Evolutionary conservation across 2,329 filamentous ascomycete genomes (phyloP).

Genomic region (Diaporthe longicolla): DNA sequence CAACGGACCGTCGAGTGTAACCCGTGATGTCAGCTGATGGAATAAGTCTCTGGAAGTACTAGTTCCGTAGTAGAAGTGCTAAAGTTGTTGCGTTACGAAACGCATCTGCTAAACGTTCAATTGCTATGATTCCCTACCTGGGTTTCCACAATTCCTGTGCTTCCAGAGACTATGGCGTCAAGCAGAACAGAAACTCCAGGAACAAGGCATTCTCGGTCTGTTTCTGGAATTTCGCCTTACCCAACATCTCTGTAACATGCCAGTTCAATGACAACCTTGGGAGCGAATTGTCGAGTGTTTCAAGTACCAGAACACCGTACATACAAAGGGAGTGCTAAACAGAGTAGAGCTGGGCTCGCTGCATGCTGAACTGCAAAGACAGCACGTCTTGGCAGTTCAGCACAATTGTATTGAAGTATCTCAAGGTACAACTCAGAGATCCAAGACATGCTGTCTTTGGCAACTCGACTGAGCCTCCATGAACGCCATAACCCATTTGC

Average conservation of each 20-base stretch:
- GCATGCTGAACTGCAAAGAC: neutral
- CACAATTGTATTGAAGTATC: slow-evolving; percentile 6
- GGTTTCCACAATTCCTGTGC: neutral
- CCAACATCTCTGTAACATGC: neutral
- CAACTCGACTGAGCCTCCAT: slow-evolving; percentile 15
- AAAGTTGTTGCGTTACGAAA: neutral
- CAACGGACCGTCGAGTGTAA: neutral
- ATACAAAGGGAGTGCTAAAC: neutral
- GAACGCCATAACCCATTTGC: slow-evolving; percentile 20
- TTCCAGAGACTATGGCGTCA: neutral
- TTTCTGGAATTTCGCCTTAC: neutral
- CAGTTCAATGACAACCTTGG: neutral
- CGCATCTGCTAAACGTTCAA: neutral
- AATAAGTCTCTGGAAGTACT: neutral
- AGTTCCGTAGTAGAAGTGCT: neutral
- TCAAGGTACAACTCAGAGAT: neutral
- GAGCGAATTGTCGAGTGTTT: neutral
- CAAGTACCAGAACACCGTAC: neutral
- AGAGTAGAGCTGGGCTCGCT: neutral
- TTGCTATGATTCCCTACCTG: neutral
- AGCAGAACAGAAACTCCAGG: neutral
- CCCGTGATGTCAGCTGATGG: neutral
- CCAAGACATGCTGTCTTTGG: neutral
- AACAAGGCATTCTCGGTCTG: neutral
- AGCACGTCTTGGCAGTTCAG: neutral